Evolutionary conservation across 73 alveolate species (phyloP).

Genomic region (Tetrahymena elliotti): DNA sequence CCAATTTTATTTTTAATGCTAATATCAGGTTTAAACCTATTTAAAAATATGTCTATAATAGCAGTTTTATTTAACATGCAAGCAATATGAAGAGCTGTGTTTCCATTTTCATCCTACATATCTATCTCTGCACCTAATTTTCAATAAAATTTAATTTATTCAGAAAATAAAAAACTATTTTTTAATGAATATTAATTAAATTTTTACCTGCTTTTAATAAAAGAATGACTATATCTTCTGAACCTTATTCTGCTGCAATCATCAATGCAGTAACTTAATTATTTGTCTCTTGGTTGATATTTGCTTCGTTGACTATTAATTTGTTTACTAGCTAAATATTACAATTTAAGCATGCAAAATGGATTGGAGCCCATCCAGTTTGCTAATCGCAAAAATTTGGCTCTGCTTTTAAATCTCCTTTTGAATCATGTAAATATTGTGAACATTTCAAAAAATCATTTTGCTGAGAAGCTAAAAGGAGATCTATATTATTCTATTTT

Average conservation of each 20-base stretch:
- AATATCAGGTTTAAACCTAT: background rate
- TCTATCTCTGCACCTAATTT: background rate
- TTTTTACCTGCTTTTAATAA: background rate
- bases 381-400: constrained; percentile 8
- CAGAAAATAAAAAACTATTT: background rate
- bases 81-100: background rate
- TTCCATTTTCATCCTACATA: background rate
- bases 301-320: background rate
- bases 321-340: background rate
- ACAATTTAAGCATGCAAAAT: constrained; percentile 13
- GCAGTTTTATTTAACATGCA: background rate
- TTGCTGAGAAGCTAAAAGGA: background rate
- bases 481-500: constrained; percentile 3
- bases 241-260: background rate
- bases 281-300: background rate
- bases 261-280: background rate
- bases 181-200: no score
- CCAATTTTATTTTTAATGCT: background rate
- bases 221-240: background rate
- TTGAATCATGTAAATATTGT: background rate
- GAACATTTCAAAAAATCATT: constrained; percentile 9
- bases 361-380: constrained; percentile 25
- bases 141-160: background rate
- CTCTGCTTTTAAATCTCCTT: constrained; percentile 27
- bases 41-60: background rate